phyloP scores from a whole-genome alignment of 2,329 filamentous ascomycete genomes.

The Helicocarpus griseus region DNA sequence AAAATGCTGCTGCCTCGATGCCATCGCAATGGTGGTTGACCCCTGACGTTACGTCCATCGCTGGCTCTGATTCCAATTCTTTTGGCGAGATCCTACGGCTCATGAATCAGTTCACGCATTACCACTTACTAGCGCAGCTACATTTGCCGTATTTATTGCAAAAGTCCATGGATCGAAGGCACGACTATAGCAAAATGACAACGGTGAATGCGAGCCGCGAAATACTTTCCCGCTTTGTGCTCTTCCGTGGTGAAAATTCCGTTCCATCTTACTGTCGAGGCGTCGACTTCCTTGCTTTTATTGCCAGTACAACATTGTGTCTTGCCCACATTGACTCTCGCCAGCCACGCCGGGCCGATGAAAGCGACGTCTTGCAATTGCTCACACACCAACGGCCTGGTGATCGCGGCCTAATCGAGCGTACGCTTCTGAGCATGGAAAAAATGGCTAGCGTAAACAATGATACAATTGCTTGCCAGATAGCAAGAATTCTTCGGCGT shows the following conservation, averaged over 20 bases:
- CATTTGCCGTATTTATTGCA: slow-evolving; percentile 46
- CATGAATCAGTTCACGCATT: slow-evolving; percentile 42
- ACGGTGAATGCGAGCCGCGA: slow-evolving; percentile 44
- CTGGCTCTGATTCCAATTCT: slow-evolving; percentile 11
- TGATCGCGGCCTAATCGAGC: slow-evolving; percentile 34
- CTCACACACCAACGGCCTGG: slow-evolving; percentile 30
- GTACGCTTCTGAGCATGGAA: slow-evolving; percentile 28
- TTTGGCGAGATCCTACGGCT: slow-evolving; percentile 27
- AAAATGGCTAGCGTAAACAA: slow-evolving; percentile 17
- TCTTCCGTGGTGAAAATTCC: slow-evolving; percentile 31
- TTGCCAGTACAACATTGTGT: slow-evolving; percentile 18
- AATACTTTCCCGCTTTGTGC: slow-evolving; percentile 40
- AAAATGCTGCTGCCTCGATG: slow-evolving; percentile 32
- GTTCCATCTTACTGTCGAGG: slow-evolving; percentile 17
- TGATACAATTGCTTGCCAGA: slow-evolving; percentile 24
- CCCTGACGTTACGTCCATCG: slow-evolving; percentile 5
- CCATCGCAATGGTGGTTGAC: slow-evolving; percentile 39
- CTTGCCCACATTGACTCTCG: slow-evolving; percentile 20
- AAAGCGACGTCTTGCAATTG: slow-evolving; percentile 9
- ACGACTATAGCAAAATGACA: slow-evolving; percentile 42
- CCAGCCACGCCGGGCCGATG: not conserved
- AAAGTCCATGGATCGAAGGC: slow-evolving; percentile 22
- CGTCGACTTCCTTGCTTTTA: slow-evolving; percentile 20
- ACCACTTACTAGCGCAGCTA: slow-evolving; percentile 42
- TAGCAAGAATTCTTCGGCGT: slow-evolving; percentile 11